Percentiles rank a stretch among this genome's conserved stretches.
phyloP scores from a whole-genome alignment of 2,329 filamentous ascomycete genomes.

The Xylariomycetidae sp. region DNA sequence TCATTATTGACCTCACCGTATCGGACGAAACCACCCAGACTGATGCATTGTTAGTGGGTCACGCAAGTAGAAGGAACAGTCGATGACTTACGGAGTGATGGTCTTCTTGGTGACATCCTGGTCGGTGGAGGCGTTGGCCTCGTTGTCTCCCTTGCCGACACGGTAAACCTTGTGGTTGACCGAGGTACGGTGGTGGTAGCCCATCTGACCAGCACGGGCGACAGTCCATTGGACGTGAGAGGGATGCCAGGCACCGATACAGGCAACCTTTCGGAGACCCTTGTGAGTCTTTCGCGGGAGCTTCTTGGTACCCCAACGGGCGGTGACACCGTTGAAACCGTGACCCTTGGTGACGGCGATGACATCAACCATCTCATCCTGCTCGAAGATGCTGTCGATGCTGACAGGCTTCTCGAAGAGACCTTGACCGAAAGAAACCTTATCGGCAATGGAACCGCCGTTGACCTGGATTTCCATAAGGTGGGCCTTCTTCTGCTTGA shows the following conservation, averaged over 20 bases:
- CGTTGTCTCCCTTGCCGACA: slow-evolving; percentile 86
- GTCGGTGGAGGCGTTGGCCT: slow-evolving; percentile 90
- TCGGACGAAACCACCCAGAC: slow-evolving; percentile 97
- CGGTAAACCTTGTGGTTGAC: slow-evolving; percentile 99
- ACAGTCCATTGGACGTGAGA: slow-evolving; percentile 99
- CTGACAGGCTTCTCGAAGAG: slow-evolving; percentile 99
- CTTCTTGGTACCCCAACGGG: slow-evolving; percentile 99
- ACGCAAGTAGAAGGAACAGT: too few relatives aligned
- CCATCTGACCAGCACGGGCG: slow-evolving; percentile 98
- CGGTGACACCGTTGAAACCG: slow-evolving; percentile 95
- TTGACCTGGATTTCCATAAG: slow-evolving; percentile 99
- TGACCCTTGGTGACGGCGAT: slow-evolving; percentile 99
- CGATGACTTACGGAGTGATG: slow-evolving; percentile 88
- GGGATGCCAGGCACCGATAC: slow-evolving; percentile 99
- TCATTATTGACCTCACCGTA: slow-evolving; percentile 99
- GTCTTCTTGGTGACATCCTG: slow-evolving; percentile 98
- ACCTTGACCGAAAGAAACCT: slow-evolving; percentile 91
- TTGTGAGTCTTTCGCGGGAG: slow-evolving; percentile 99
- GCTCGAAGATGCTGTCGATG: slow-evolving; percentile 93
- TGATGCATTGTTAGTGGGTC: slow-evolving; percentile 45
- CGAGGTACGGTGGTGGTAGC: slow-evolving; percentile 99
- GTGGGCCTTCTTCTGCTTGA: slow-evolving; percentile 99
- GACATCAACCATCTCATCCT: slow-evolving; percentile 99
- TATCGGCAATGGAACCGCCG: slow-evolving; percentile 91
- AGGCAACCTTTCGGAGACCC: slow-evolving; percentile 99